phyloP scores from a whole-genome alignment of 805 yeast species.

The Ogataea pilisensis region DNA sequence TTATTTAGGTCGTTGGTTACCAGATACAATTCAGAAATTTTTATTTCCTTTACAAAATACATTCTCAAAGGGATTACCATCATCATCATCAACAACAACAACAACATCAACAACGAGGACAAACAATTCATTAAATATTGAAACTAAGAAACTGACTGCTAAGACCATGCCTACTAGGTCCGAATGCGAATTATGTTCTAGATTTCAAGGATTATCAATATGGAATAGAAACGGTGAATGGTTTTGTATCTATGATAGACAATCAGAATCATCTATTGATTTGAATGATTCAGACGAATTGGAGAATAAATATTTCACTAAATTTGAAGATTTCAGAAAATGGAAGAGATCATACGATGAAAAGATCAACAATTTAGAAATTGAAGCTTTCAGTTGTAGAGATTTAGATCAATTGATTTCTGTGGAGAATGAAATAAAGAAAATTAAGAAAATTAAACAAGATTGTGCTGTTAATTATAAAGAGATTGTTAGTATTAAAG shows the following conservation, averaged over 20 bases:
- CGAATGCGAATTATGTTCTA: constrained; percentile 29
- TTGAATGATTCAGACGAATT: constrained; percentile 18
- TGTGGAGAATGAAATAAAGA: constrained; percentile 16
- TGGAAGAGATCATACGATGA: constrained; percentile 21
- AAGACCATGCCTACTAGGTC: constrained; percentile 28
- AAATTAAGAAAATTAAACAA: constrained; percentile 11
- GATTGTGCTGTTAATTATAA: constrained; percentile 3
- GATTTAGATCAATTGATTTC: constrained; percentile 13
- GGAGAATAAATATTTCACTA: constrained; percentile 20
- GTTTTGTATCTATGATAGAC: constrained; percentile 23
- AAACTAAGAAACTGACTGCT: constrained; percentile 25
- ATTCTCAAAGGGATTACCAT: too few relatives aligned
- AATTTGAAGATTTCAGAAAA: constrained; percentile 20
- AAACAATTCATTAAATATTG: too few relatives aligned
- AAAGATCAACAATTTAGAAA: constrained; percentile 14
- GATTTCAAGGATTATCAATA: constrained; percentile 22
- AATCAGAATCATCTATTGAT: not conserved
- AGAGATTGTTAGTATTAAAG: constrained; percentile 11
- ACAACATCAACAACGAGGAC: constrained; percentile 9
- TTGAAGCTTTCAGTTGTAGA: constrained; percentile 12
- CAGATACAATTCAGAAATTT: constrained; percentile 19
- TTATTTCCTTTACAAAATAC: constrained; percentile 27
- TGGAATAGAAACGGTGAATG: constrained; percentile 31
- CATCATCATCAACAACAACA: too few relatives aligned
- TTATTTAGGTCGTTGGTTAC: constrained; percentile 33